Conservation (phyloP, 2,329 filamentous ascomycete genomes). For the Hymenoscyphus linearis region DNA sequence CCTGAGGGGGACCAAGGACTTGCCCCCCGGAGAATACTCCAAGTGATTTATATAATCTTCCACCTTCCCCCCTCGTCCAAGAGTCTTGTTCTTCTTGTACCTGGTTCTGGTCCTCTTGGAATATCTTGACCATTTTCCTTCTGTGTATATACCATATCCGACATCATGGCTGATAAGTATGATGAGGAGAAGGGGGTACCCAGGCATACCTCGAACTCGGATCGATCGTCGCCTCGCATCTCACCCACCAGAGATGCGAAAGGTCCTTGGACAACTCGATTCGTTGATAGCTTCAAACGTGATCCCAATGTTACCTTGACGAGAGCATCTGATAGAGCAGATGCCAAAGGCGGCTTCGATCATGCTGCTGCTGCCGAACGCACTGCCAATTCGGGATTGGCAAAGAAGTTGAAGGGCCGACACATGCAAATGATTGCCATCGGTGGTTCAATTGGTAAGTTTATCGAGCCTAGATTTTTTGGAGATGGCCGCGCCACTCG, state of each 20-base stretch:
- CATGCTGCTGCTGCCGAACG: slow-evolving; percentile 55
- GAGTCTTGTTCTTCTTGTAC: not conserved
- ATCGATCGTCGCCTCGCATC: not conserved
- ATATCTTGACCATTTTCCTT: not conserved
- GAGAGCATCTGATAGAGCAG: slow-evolving; percentile 22
- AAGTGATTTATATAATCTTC: not conserved
- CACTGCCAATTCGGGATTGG: slow-evolving; percentile 70
- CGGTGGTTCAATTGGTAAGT: slow-evolving; percentile 24
- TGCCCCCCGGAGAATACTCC: not conserved
- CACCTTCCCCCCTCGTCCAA: not conserved
- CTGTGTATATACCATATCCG: not conserved
- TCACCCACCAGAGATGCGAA: not conserved
- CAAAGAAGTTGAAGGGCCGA: slow-evolving; percentile 47
- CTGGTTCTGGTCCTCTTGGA: not conserved
- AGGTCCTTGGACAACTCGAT: slow-evolving; percentile 19
- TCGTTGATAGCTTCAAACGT: slow-evolving; percentile 28
- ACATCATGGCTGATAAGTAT: not conserved
- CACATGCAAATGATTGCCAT: slow-evolving; percentile 57
- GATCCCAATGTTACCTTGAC: slow-evolving; percentile 41
- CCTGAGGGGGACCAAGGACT: not conserved
- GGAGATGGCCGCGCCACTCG: not conserved
- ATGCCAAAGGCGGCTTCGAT: slow-evolving; percentile 42
- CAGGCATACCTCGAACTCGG: not conserved
- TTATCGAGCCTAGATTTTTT: slow-evolving; percentile 53
- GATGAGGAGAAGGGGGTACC: not conserved